phyloP scores from a whole-genome alignment of 2,329 filamentous ascomycete species.

The Escovopsis sp. region DNA sequence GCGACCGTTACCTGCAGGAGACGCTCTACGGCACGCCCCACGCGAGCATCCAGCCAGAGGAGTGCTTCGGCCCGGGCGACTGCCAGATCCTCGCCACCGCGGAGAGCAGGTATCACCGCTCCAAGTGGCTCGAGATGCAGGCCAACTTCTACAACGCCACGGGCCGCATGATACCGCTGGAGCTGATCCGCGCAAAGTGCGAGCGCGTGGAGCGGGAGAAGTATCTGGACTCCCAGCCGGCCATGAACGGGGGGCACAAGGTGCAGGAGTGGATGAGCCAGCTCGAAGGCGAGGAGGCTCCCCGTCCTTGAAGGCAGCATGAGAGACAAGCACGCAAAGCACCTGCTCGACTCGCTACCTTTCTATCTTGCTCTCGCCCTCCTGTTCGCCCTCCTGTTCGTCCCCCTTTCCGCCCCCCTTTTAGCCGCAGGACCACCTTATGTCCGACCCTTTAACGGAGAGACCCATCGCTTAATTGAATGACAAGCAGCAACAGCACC shows the following conservation, averaged over 20 bases:
- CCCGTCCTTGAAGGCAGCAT: too few species aligned
- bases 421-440: too few species aligned
- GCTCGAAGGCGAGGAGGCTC: background rate
- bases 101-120: slow-evolving; percentile 18
- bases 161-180: slow-evolving; percentile 24
- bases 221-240: background rate
- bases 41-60: slow-evolving; percentile 10
- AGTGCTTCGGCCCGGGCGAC: slow-evolving; percentile 16
- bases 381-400: too few species aligned
- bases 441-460: too few species aligned
- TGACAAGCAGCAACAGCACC: too few species aligned
- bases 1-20: slow-evolving; percentile 18
- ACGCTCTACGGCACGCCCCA: slow-evolving; percentile 13
- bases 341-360: too few species aligned
- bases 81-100: slow-evolving; percentile 21
- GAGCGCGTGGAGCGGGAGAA: slow-evolving; percentile 14
- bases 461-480: too few species aligned
- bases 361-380: too few species aligned
- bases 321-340: too few species aligned
- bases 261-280: slow-evolving; percentile 1
- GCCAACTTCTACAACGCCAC: slow-evolving; percentile 29
- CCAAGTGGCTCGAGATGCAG: slow-evolving; percentile 28
- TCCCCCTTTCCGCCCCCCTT: too few species aligned
- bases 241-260: background rate
- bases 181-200: slow-evolving; percentile 22